phyloP scores from a whole-genome alignment of 768 basidiomycete species.

The Lactarius quietus region DNA sequence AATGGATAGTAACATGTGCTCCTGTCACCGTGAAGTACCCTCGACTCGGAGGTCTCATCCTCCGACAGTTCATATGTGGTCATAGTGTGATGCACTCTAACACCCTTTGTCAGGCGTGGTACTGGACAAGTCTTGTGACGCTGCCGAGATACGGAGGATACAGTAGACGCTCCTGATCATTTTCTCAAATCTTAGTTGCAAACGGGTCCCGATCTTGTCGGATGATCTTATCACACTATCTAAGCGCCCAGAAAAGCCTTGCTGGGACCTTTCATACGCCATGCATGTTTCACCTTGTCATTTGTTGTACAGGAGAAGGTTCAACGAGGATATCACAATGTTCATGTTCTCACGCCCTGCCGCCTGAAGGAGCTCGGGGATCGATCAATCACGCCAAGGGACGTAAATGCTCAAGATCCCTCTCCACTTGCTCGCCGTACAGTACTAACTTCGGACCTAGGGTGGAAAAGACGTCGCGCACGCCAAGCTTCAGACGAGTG shows the following conservation, averaged over 20 bases:
- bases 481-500: background rate
- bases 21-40: background rate
- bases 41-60: background rate
- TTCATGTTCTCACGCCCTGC: too few species aligned
- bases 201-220: background rate
- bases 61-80: background rate
- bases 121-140: background rate
- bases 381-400: background rate
- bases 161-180: background rate
- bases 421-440: background rate
- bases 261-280: background rate
- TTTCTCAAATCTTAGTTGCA: background rate
- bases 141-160: background rate
- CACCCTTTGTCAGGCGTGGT: background rate
- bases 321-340: too few species aligned
- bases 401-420: background rate
- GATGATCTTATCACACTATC: background rate
- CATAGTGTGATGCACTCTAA: background rate
- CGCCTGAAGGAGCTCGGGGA: background rate
- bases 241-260: background rate
- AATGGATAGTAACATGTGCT: too few species aligned
- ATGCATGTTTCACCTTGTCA: background rate
- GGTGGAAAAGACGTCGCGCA: background rate
- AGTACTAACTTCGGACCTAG: background rate
- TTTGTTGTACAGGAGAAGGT: background rate